phyloP scores from a whole-genome alignment of 352 stramenopile species.

The Globisporangium takayamanum region DNA sequence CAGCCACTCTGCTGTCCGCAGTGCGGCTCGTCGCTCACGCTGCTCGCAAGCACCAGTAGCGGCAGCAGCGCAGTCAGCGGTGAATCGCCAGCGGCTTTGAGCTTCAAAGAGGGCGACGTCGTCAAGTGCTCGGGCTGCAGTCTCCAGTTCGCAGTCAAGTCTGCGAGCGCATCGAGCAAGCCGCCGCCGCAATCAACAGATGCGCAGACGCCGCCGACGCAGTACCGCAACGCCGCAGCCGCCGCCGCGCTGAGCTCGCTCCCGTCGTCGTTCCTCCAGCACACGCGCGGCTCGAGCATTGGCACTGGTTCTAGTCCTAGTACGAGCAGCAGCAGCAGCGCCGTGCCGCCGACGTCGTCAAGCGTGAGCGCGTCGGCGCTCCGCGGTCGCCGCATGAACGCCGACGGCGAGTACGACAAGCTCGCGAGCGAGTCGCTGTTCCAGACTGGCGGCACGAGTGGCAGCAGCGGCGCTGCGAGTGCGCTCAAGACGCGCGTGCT shows the following conservation, averaged over 20 bases:
- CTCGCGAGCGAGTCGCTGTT: constrained; percentile 52
- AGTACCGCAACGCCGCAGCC: constrained; percentile 57
- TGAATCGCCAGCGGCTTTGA: not conserved
- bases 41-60: constrained; percentile 29
- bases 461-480: constrained; percentile 12
- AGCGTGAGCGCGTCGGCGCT: not conserved
- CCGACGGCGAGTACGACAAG: constrained; percentile 70
- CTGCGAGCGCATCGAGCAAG: constrained; percentile 14
- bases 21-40: constrained; percentile 47
- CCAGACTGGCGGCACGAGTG: constrained; percentile 5
- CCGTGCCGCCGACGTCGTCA: constrained; percentile 4
- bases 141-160: constrained; percentile 68
- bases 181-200: not conserved
- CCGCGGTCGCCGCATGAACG: constrained; percentile 45
- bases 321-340: not conserved
- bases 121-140: constrained; percentile 71
- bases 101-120: constrained; percentile 71
- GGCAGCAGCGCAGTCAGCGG: constrained; percentile 8
- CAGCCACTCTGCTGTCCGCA: constrained; percentile 56
- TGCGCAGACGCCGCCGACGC: constrained; percentile 24
- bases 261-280: constrained; percentile 51
- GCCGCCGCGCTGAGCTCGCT: constrained; percentile 62
- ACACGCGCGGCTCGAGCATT: constrained; percentile 33
- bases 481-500: constrained; percentile 35
- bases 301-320: constrained; percentile 8